phyloP scores from a whole-genome alignment of 176 grass and related monocot genomes.

The Phyllostachys edulis region DNA sequence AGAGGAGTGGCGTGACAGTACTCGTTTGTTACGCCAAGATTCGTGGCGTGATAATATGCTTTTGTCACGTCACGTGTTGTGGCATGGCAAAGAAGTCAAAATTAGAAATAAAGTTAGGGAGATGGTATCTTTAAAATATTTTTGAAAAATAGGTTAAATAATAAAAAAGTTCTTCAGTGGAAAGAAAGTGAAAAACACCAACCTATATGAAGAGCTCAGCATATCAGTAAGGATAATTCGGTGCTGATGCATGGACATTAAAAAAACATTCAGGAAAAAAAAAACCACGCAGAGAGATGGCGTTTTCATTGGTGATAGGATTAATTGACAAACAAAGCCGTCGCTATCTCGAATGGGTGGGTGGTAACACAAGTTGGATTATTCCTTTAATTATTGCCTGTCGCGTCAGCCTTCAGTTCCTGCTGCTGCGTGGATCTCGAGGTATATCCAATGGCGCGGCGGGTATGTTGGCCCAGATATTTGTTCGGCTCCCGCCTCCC shows the following conservation, averaged over 20 bases:
- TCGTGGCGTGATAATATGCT: too few species aligned
- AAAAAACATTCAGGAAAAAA: not conserved
- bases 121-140: too few species aligned
- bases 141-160: too few species aligned
- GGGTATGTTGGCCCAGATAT: not conserved
- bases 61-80: too few species aligned
- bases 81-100: too few species aligned
- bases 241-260: not conserved
- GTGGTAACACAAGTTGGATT: constrained; percentile 24
- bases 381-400: constrained; percentile 19
- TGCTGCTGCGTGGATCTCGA: constrained; percentile 9
- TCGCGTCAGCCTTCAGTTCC: not conserved
- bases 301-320: not conserved
- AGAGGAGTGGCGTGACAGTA: too few species aligned
- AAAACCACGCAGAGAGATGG: not conserved
- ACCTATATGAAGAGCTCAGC: not conserved
- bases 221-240: not conserved
- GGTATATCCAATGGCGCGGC: not conserved
- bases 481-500: not conserved
- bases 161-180: too few species aligned
- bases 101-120: too few species aligned
- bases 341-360: not conserved
- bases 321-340: constrained; percentile 1
- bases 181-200: not conserved
- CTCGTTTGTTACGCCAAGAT: too few species aligned